Base-by-base conservation (phyloP, 2,329 filamentous ascomycete species). In the Monilinia fructicola region DNA sequence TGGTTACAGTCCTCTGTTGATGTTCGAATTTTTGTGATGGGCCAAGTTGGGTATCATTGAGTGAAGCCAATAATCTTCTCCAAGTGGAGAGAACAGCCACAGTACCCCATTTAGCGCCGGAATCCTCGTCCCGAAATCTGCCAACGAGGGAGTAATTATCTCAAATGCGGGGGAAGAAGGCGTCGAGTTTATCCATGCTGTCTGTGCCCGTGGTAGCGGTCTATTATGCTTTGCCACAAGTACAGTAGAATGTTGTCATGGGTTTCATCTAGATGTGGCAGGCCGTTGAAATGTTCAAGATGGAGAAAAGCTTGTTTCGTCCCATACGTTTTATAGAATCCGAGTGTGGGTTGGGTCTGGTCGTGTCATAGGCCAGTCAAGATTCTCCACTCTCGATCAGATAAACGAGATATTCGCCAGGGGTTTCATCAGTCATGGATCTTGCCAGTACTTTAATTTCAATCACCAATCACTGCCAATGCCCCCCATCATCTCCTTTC, bases 301-400 rank as follows among this genome's bases (percentile, higher is more conserved):
- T 48, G 55, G 38, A 38, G 48, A 50, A 61, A 54, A 65, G 54
- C 35, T 65, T 61, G 16, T 60, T 60, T 52, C 46, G 14, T 65
- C 12, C 26, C 38, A 63, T n/a, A 14, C 23, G 35, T 54, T 35
- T 35, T 4, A 35, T 35, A 11, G 48, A 35, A 54, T 50, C n/a
- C n/a, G 28, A 50, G 44, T 53, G 53, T 60, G 38, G 26, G 21
- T 35, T 52, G 6, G 14, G 12, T 6, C n/a, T 9, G 16, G 12
- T 44, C 35, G 26, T 53, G 18, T 48, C 28, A 50, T 38, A 38
- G 26, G 38, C 35, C 35, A 60, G 44, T 58, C 21, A 4, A 21
- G 16, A 18, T 40, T 65, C 35, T 14, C 46, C 63, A 65, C 54
- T 52, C n/a, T 21, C 28, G 21, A 28, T 40, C 21, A 35, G 31